Percentiles rank a stretch among this genome's conserved stretches.
phyloP scores from a whole-genome alignment of 148 eudicot species.

The Silene latifolia region DNA sequence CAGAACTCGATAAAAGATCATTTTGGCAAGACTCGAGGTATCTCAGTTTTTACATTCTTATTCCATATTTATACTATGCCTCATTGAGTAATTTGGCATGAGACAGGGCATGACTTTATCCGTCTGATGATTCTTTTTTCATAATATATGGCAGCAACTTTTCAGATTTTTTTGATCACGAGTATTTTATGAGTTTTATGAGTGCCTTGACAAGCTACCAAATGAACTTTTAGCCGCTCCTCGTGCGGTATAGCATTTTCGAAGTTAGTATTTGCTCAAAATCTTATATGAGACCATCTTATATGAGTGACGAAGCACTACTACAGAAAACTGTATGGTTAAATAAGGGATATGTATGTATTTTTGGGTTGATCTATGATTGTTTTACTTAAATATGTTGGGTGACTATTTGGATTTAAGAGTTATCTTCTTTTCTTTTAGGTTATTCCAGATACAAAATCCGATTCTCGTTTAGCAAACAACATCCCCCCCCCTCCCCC shows the following conservation, averaged over 20 bases:
- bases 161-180: slow-evolving; percentile 87
- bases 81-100: background rate
- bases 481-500: slow-evolving; percentile 76
- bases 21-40: slow-evolving; percentile 98
- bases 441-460: slow-evolving; percentile 93
- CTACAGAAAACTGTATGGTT: no score
- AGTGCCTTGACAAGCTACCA: slow-evolving; percentile 70
- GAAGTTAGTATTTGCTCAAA: slow-evolving; percentile 47
- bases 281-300: background rate
- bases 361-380: background rate
- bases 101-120: background rate
- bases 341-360: background rate
- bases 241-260: slow-evolving; percentile 73
- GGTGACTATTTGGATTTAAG: background rate
- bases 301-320: background rate
- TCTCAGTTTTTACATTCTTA: background rate
- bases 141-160: slow-evolving; percentile 63
- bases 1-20: slow-evolving; percentile 94
- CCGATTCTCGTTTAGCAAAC: slow-evolving; percentile 96
- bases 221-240: slow-evolving; percentile 61
- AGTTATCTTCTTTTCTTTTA: slow-evolving; percentile 21
- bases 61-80: background rate
- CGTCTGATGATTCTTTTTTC: slow-evolving; percentile 5
- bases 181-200: slow-evolving; percentile 78
- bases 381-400: slow-evolving; percentile 2